These are phyloP conservation scores for Rachicladosporium sp. DNA, from an alignment of 2,329 filamentous ascomycete species.

Conservation along the genomic window DNA sequence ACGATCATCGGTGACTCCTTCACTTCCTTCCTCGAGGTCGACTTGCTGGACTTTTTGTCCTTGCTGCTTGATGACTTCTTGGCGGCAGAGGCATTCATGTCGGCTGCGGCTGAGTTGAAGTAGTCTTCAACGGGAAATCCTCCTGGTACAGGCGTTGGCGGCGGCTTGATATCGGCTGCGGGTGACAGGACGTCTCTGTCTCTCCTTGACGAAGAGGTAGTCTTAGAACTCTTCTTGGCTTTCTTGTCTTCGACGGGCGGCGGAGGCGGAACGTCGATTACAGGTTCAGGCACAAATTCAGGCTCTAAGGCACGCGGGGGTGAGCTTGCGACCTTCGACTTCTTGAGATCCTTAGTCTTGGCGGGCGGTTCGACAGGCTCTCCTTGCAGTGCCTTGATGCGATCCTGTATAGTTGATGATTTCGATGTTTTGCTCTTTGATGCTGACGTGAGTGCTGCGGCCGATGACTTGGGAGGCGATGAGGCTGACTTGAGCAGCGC, in stretches of 20 bases:
- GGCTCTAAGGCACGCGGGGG: slow-evolving; percentile 1
- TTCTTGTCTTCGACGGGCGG: too few relatives aligned
- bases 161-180: not conserved
- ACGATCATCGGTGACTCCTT: too few relatives aligned
- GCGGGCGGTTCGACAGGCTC: slow-evolving; percentile 22
- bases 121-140: slow-evolving; percentile 36
- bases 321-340: slow-evolving; percentile 2
- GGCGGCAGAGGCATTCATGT: slow-evolving; percentile 7
- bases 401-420: slow-evolving; percentile 38
- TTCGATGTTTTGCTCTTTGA: slow-evolving; percentile 30
- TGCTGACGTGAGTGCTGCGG: too few relatives aligned
- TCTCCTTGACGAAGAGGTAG: slow-evolving; percentile 6
- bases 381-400: slow-evolving; percentile 36
- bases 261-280: slow-evolving; percentile 1
- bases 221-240: slow-evolving; percentile 7
- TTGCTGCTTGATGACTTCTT: slow-evolving; percentile 14
- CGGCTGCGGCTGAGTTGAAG: slow-evolving; percentile 8
- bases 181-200: slow-evolving; percentile 6
- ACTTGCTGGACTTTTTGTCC: slow-evolving; percentile 23
- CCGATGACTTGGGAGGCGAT: too few relatives aligned
- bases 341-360: slow-evolving; percentile 8
- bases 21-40: not conserved
- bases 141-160: slow-evolving; percentile 30
- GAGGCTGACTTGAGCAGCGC: slow-evolving; percentile 1
- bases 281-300: slow-evolving; percentile 6